Percentiles rank a stretch among this genome's conserved stretches.
Evolutionary conservation across 73 alveolate species (phyloP).

Genomic region (Paramecium sexaurelia): DNA sequence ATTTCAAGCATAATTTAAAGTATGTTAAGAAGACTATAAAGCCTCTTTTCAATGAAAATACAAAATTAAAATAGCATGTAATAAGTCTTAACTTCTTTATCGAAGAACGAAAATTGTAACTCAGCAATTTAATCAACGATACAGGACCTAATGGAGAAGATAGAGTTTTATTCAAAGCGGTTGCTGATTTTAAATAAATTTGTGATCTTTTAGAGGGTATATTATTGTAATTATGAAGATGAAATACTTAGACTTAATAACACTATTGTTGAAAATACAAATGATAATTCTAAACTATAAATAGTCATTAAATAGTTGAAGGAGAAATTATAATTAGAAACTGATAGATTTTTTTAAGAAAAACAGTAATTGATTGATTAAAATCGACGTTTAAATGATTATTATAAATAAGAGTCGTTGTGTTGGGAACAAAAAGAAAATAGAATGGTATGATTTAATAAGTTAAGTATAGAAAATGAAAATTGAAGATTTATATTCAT

Average conservation of each 20-base stretch:
- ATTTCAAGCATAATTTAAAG: background rate
- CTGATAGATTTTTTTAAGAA: constrained; percentile 5
- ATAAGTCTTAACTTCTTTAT: constrained; percentile 18
- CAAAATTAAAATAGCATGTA: constrained; percentile 5
- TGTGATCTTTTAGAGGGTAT: constrained; percentile 55
- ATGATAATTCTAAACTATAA: background rate
- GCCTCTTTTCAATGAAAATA: constrained; percentile 38
- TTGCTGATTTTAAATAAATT: constrained; percentile 29
- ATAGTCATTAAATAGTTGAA: background rate
- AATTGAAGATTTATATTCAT: background rate
- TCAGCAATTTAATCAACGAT: background rate
- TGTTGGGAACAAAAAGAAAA: background rate
- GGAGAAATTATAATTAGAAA: background rate
- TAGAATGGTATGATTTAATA: background rate
- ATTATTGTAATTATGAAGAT: background rate
- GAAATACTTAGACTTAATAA: constrained; percentile 19
- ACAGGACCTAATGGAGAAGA: constrained; percentile 56
- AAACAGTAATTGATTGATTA: constrained; percentile 34
- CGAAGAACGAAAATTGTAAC: constrained; percentile 33
- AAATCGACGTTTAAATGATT: background rate
- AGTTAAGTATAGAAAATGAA: background rate
- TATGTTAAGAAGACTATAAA: background rate
- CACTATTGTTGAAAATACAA: background rate
- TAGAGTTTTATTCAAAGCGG: constrained; percentile 25
- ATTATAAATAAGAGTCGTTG: background rate